A percentile compares a stretch with the other conserved stretches of the same genome.
phyloP scores from a whole-genome alignment of 352 stramenopile species.

The Phytophthora crassamura region DNA sequence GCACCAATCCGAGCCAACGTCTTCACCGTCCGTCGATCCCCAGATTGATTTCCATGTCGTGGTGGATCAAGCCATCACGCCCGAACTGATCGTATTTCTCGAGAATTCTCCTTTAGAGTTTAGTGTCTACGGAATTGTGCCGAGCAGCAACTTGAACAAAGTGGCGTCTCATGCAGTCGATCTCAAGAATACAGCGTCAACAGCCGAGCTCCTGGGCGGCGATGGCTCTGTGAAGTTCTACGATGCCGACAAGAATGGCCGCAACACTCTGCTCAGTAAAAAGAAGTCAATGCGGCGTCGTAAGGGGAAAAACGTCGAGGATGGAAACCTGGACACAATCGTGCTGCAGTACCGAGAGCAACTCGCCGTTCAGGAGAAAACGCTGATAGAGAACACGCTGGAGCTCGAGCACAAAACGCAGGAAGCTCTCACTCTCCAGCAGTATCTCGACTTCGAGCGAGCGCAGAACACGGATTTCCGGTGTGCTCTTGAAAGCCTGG shows the following conservation, averaged over 20 bases:
- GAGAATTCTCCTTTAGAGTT: conserved; percentile 61
- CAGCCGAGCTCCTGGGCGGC: conserved; percentile 30
- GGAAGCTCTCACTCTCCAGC: conserved; percentile 52
- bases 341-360: conserved; percentile 59
- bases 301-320: conserved; percentile 37
- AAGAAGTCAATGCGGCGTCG: conserved; percentile 56
- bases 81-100: conserved; percentile 54
- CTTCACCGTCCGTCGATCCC: conserved; percentile 63
- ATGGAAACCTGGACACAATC: conserved; percentile 35
- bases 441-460: conserved; percentile 39
- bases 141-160: conserved; percentile 79
- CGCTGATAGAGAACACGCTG: conserved; percentile 66
- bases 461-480: conserved; percentile 42
- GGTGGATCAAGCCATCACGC: conserved; percentile 61
- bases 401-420: conserved; percentile 63
- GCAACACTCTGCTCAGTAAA: conserved; percentile 48
- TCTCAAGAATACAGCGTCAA: conserved; percentile 23
- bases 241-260: conserved; percentile 49
- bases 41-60: conserved; percentile 62
- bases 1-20: conserved; percentile 54
- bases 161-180: conserved; percentile 61
- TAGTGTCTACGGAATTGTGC: conserved; percentile 71
- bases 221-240: conserved; percentile 57
- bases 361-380: conserved; percentile 56
- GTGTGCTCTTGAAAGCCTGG: conserved; percentile 56